Base-by-base conservation (phyloP, 2,329 filamentous ascomycete species). In the Venturia effusa region DNA sequence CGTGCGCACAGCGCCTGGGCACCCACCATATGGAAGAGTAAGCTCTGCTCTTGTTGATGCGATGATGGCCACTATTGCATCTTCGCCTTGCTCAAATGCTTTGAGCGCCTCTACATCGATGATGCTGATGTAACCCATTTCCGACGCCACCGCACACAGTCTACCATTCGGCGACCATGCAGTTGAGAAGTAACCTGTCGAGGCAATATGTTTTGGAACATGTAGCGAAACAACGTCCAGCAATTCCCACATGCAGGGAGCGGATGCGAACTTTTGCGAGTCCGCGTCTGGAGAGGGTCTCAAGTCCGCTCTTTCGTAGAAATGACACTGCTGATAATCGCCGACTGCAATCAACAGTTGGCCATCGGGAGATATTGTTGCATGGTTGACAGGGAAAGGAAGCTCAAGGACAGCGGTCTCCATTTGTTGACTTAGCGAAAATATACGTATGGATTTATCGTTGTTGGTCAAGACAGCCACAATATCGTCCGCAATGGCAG, bases 331-430 rank as follows among this genome's bases (percentile, higher is more conserved):
- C 0, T 91, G 88, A 69, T 92, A 88, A 72, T 99, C 94, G 48
- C 93, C 89, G 54, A 97, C 89, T 1, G 92, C 90, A 6, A 92
- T 83, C 24, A 97, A 80, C 13, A 93, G 77, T 24, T 82, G 83
- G 0, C 92, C 93, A 72, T 97, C 89, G 0, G 93, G 94, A 7
- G 93, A 97, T 62, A 99, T 87, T n/a, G 92, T 85, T 40, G 92
- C 90, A 71, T 95, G 91, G 70, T 99, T 99, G 78, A 97, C 93
- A 67, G 87, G 89, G 71, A 93, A 89, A 5, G 89, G 88, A 67
- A 96, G 88, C 4, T 84, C 81, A 62, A 97, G 78, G 54, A 86
- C 82, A 63, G 89, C 85, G 27, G 95, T 76, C 41, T 88, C 80
- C 66, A 88, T 80, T 17, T 85, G 83, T 62, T 87, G 84, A 34